Evolutionary conservation across 73 alveolate species (phyloP).

Genomic region (Stentor roeselii): DNA sequence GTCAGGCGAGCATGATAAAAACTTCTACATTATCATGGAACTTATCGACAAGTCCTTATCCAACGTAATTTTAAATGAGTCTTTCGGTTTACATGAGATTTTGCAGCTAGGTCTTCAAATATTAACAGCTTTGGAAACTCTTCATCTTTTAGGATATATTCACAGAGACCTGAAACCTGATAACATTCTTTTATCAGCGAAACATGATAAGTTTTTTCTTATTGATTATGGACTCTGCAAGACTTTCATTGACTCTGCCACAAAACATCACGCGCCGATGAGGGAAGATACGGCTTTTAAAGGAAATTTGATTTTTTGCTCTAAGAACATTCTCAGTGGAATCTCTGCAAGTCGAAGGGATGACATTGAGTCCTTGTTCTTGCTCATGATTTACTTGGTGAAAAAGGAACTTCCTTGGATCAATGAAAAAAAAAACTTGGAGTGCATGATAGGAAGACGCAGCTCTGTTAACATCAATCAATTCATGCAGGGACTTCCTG

Average conservation of each 20-base stretch:
- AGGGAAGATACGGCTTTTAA: slow-evolving; percentile 10
- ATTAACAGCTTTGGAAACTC: slow-evolving; percentile 40
- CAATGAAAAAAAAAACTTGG: background rate
- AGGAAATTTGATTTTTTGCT: slow-evolving; percentile 10
- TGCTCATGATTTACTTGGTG: background rate
- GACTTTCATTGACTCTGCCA: background rate
- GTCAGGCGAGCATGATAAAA: background rate
- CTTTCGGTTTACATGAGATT: background rate
- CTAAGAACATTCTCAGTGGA: slow-evolving; percentile 5
- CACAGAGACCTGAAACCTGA: slow-evolving; percentile 42
- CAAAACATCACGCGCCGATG: slow-evolving; percentile 15
- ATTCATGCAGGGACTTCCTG: background rate
- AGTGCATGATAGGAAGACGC: slow-evolving; percentile 10
- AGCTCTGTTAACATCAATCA: background rate
- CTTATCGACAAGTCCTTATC: slow-evolving; percentile 5
- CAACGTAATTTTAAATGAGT: background rate
- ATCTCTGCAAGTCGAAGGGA: slow-evolving; percentile 10
- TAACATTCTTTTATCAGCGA: background rate
- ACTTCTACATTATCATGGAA: background rate
- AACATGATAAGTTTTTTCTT: background rate
- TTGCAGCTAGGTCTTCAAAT: slow-evolving; percentile 25
- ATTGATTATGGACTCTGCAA: background rate
- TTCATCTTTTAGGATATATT: slow-evolving; percentile 41
- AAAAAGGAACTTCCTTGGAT: background rate
- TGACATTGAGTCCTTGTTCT: background rate